These are phyloP conservation scores for Taiozyma sp. DNA, from an alignment of 1,139 yeast genomes.

Conservation along the genomic window DNA sequence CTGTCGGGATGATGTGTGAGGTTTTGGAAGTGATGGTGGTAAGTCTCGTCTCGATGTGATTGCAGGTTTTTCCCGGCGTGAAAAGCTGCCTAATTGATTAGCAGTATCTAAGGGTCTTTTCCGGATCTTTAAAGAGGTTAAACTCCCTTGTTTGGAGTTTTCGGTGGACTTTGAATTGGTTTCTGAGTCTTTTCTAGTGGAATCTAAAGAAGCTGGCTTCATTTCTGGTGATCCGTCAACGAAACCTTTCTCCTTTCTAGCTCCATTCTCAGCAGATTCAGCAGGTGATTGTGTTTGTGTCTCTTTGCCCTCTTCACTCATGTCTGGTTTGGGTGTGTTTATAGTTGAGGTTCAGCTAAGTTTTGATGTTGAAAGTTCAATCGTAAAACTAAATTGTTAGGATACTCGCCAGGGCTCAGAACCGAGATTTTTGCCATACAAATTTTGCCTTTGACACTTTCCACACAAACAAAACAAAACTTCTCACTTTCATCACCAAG, in stretches of 20 bases:
- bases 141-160: neutral
- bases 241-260: neutral
- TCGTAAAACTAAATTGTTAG: neutral
- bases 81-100: neutral
- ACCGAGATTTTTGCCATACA: neutral
- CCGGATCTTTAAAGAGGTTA: neutral
- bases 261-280: neutral
- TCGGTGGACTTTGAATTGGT: neutral
- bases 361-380: no score
- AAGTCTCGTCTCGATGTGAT: neutral
- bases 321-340: neutral
- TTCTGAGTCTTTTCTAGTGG: neutral
- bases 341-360: no score
- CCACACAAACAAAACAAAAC: no score
- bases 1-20: neutral
- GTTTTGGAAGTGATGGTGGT: neutral
- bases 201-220: neutral
- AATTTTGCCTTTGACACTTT: neutral
- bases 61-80: neutral
- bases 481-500: no score
- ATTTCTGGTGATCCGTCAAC: neutral
- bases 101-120: neutral
- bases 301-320: neutral
- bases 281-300: neutral
- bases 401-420: neutral